Evolutionary conservation across 1,139 yeast genomes (phyloP).

Genomic region (Schwanniomyces etchellsii): DNA sequence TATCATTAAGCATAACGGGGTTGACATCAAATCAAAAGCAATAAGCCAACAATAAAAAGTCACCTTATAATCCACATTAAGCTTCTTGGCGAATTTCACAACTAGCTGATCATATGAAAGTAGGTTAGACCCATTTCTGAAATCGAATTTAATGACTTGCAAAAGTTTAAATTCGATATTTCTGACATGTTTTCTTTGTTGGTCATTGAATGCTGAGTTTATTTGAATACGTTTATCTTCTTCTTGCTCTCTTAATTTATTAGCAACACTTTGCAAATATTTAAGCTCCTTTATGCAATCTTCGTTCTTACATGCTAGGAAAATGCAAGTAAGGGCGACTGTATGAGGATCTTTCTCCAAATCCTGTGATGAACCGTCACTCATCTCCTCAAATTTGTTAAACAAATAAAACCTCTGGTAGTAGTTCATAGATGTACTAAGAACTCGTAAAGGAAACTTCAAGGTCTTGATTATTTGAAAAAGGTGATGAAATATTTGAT

Average conservation of each 20-base stretch:
- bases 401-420: constrained; percentile 68
- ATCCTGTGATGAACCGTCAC: constrained; percentile 14
- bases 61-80: constrained; percentile 39
- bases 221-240: constrained; percentile 19
- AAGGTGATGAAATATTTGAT: constrained; percentile 49
- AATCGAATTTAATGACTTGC: constrained; percentile 73
- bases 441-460: constrained; percentile 61
- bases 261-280: constrained; percentile 48
- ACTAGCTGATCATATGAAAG: constrained; percentile 60
- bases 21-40: constrained; percentile 66
- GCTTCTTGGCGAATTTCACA: constrained; percentile 58
- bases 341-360: constrained; percentile 41
- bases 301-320: constrained; percentile 77
- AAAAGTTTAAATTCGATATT: constrained; percentile 64
- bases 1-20: constrained; percentile 63
- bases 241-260: constrained; percentile 30
- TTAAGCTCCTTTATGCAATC: constrained; percentile 81
- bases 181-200: constrained; percentile 49
- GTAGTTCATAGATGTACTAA: constrained; percentile 64
- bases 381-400: constrained; percentile 46
- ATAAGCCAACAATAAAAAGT: constrained; percentile 69
- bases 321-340: constrained; percentile 67
- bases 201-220: constrained; percentile 28
- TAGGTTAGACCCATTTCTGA: constrained; percentile 48
- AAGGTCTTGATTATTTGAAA: constrained; percentile 48